Conservation (phyloP, 495 filamentous ascomycete species). For the Tuber brumale region DNA sequence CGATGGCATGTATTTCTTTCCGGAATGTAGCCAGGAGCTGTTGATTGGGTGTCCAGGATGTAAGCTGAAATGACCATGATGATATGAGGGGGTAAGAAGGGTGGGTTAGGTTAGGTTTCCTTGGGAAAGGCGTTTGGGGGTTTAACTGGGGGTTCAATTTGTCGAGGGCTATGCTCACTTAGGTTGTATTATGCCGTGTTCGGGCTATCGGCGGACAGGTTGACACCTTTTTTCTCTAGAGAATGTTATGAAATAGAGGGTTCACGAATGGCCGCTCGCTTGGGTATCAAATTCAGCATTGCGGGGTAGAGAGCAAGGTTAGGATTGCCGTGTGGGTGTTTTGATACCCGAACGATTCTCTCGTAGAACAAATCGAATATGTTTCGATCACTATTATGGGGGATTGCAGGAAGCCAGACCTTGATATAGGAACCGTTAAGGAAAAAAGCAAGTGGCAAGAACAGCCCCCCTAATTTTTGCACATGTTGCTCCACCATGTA, state of each 20-base stretch:
- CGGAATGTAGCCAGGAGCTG: constrained; percentile 37
- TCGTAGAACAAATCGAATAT: not conserved
- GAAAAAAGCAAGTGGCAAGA: not conserved
- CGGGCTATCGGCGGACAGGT: not conserved
- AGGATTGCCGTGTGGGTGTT: not conserved
- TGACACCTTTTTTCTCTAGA: not conserved
- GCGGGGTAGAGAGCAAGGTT: not conserved
- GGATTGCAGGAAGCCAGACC: not conserved
- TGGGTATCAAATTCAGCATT: not conserved
- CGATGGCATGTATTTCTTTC: constrained; percentile 38
- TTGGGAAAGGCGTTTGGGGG: not conserved
- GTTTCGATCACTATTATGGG: not conserved
- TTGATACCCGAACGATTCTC: not conserved
- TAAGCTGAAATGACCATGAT: constrained; percentile 11
- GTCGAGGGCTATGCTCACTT: not conserved
- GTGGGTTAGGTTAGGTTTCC: not conserved
- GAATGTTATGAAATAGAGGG: not conserved
- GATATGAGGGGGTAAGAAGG: not conserved
- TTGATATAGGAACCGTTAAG: not conserved
- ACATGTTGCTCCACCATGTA: not conserved
- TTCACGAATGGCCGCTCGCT: not conserved
- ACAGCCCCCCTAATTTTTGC: not conserved
- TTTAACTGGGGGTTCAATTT: not conserved
- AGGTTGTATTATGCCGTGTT: not conserved
- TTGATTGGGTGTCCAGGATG: constrained; percentile 40